A percentile compares a stretch with the other conserved stretches of the same genome.
phyloP scores from a whole-genome alignment of 129 eudicot genomes.

The Sambucus nigra region DNA sequence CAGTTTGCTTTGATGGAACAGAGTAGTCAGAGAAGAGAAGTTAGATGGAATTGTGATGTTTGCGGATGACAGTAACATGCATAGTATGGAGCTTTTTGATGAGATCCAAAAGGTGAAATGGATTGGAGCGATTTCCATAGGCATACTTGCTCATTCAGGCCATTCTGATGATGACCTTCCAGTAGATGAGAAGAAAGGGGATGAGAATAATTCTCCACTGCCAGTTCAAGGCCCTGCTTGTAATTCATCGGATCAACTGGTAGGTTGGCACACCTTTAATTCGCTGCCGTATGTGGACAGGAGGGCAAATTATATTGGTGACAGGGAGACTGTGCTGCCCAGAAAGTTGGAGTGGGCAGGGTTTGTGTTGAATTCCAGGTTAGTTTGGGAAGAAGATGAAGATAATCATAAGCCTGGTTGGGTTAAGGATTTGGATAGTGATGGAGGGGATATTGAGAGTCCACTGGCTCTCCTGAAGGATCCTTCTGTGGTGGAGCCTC shows the following conservation, averaged over 20 bases:
- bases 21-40: slow-evolving; percentile 64
- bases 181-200: slow-evolving; percentile 25
- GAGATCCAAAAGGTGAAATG: slow-evolving; percentile 90
- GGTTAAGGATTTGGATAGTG: slow-evolving; percentile 47
- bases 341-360: slow-evolving; percentile 79
- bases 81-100: slow-evolving; percentile 75
- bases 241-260: slow-evolving; percentile 64
- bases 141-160: slow-evolving; percentile 69
- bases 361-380: slow-evolving; percentile 73
- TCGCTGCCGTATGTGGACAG: slow-evolving; percentile 33
- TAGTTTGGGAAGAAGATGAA: slow-evolving; percentile 72
- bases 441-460: slow-evolving; percentile 48
- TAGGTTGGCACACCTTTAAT: slow-evolving; percentile 80
- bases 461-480: slow-evolving; percentile 70
- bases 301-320: slow-evolving; percentile 75
- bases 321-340: slow-evolving; percentile 74
- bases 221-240: slow-evolving; percentile 96
- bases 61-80: slow-evolving; percentile 97
- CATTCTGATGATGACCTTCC: slow-evolving; percentile 37
- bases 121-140: slow-evolving; percentile 82
- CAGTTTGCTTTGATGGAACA: slow-evolving; percentile 16
- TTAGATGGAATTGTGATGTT: slow-evolving; percentile 83
- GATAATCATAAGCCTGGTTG: slow-evolving; percentile 64
- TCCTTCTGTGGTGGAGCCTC: slow-evolving; percentile 79
- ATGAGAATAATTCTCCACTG: slow-evolving; percentile 32